Percentiles rank a stretch among this genome's conserved stretches.
phyloP scores from a whole-genome alignment of 139 green algal species.

The Coccomyxa sp. region DNA sequence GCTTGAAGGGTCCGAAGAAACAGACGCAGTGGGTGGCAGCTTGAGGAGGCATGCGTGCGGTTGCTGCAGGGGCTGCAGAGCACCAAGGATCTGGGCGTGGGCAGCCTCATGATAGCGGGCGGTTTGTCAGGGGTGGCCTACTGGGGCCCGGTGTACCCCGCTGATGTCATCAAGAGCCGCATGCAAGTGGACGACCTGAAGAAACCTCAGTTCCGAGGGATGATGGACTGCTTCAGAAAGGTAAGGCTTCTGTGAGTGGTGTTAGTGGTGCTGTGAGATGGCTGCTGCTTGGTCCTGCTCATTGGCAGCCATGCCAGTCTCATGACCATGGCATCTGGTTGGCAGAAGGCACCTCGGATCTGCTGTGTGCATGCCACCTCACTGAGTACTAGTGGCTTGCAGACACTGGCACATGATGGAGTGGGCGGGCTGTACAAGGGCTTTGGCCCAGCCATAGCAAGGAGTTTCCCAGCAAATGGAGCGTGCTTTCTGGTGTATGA shows the following conservation, averaged over 20 bases:
- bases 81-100: conserved; percentile 34
- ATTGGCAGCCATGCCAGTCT: no score
- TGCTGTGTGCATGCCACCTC: neutral
- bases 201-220: conserved; percentile 44
- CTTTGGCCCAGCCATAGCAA: conserved; percentile 48
- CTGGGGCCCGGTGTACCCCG: conserved; percentile 66
- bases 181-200: conserved; percentile 51
- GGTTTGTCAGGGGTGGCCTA: conserved; percentile 63
- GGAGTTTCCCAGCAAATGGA: conserved; percentile 61
- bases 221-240: conserved; percentile 50
- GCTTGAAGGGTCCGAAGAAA: no score
- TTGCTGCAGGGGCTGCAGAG: conserved; percentile 36
- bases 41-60: neutral
- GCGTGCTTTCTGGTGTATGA: conserved; percentile 67
- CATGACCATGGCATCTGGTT: neutral
- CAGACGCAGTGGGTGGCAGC: no score
- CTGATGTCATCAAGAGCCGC: conserved; percentile 65
- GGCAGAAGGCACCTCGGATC: neutral
- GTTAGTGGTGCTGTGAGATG: no score
- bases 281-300: neutral
- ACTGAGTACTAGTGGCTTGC: neutral
- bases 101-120: conserved; percentile 56
- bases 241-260: conserved; percentile 18
- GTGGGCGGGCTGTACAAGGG: conserved; percentile 53
- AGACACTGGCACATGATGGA: conserved; percentile 28